Percentiles rank a stretch among this genome's conserved stretches.
These are phyloP conservation scores for Mycena indigotica DNA, from an alignment of 768 basidiomycete genomes.

Conservation along the genomic window DNA sequence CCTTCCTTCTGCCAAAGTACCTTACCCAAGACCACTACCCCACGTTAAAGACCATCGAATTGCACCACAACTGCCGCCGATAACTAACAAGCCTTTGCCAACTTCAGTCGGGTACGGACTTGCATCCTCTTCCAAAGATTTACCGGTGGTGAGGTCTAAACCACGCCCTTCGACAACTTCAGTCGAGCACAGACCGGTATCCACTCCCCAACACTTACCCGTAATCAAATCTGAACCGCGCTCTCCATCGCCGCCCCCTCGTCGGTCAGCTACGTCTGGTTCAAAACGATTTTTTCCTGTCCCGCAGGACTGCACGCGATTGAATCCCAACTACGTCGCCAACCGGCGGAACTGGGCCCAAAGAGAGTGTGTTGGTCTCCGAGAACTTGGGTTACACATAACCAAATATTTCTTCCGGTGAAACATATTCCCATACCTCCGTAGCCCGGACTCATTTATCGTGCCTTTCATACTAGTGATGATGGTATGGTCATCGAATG, in stretches of 20 bases:
- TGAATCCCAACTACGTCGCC: conserved; percentile 5
- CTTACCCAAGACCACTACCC: too few species aligned
- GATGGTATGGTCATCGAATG: conserved; percentile 28
- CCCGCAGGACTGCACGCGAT: conserved; percentile 11
- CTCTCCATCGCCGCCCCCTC: conserved; percentile 11
- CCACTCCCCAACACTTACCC: too few species aligned
- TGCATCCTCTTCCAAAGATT: too few species aligned
- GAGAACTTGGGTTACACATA: conserved; percentile 13
- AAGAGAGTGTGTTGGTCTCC: conserved; percentile 6
- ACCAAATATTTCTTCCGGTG: conserved; percentile 21
- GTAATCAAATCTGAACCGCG: conserved; percentile 10
- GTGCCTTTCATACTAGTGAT: conserved; percentile 7
- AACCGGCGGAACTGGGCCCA: conserved; percentile 15
- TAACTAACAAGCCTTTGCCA: too few species aligned
- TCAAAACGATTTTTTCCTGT: conserved; percentile 24
- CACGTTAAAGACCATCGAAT: too few species aligned
- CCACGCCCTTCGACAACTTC: neutral
- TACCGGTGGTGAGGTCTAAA: neutral
- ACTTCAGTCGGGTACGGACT: too few species aligned
- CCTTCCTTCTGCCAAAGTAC: too few species aligned
- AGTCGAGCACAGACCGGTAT: neutral
- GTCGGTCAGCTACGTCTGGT: conserved; percentile 15
- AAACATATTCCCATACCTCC: neutral
- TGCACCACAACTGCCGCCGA: too few species aligned
- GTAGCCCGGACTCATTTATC: neutral